Percentiles rank a stretch among this genome's conserved stretches.
These are phyloP conservation scores for Spathaspora jeffriesii DNA, from an alignment of 1,139 yeast species.

Conservation along the genomic window DNA sequence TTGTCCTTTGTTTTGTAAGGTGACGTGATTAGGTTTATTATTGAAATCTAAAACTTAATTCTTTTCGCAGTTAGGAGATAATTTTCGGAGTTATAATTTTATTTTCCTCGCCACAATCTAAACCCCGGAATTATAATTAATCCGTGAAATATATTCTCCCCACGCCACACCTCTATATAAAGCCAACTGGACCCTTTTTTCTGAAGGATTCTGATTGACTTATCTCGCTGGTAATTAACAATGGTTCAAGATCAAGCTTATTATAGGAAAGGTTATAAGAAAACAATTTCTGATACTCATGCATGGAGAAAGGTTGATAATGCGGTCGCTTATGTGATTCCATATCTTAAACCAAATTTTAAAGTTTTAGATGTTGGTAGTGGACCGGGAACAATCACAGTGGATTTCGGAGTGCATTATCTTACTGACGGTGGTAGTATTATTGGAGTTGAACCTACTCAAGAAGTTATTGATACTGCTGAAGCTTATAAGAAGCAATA, in stretches of 20 bases:
- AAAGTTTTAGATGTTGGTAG: conserved; percentile 40
- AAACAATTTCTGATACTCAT: conserved; percentile 27
- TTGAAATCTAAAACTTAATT: background rate
- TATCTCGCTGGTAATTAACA: too few relatives aligned
- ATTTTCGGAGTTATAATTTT: background rate
- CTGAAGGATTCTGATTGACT: too few relatives aligned
- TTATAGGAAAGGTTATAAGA: conserved; percentile 22
- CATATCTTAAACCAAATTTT: conserved; percentile 24
- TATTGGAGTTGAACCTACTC: conserved; percentile 34
- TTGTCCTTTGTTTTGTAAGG: background rate
- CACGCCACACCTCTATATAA: background rate
- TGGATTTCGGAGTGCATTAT: conserved; percentile 24
- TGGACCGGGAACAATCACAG: conserved; percentile 43
- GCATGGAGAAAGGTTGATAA: conserved; percentile 33
- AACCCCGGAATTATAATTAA: background rate
- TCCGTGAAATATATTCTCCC: background rate
- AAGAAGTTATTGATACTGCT: conserved; percentile 28
- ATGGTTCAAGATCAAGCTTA: conserved; percentile 20
- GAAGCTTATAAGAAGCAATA: conserved; percentile 15
- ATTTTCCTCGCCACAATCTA: background rate
- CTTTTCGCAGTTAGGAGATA: conserved; percentile 1
- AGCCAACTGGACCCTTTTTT: too few relatives aligned
- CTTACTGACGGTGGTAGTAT: conserved; percentile 23
- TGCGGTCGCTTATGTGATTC: conserved; percentile 27
- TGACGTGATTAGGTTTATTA: background rate